Evolutionary conservation across 2,329 filamentous ascomycete species (phyloP), one percentile per base, ranked within the genome.

Genomic region (Bisporella sp.): DNA sequence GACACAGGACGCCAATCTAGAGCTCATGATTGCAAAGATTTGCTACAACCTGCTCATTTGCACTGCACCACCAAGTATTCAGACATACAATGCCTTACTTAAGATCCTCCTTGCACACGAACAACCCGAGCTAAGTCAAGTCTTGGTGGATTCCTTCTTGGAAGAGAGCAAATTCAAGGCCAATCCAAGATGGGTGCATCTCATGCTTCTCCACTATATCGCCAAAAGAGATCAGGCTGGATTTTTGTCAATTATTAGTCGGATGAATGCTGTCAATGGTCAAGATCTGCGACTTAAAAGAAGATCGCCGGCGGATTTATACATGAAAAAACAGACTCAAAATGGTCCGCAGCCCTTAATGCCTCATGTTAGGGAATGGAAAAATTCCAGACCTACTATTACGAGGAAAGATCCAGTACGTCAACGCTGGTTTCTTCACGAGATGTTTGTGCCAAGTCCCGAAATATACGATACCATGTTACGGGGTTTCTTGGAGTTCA

Each of bases 11-110:
- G 28, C 50, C 4, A 55, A 56, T 46, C 48, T 63, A 6, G 56
- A 63, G 45, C 45, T 62, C 8, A 57, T 63, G 46, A 45, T 68
- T 39, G 56, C 63, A 8, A 69, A 71, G 49, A 66, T 80, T 13
- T 76, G 72, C 52, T 83, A 84, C 66, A 89, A 88, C 61, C 69
- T 93, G 3, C 73, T 89, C 12, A 69, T 80, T 4, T 81, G 79
- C 2, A 65, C 74, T 2, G 71, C 78, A 13, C 77, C 81, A 0
- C 85, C 87, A 0, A 79, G 79, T 54, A 75, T 87, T 35, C 73
- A 81, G 56, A 89, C 83, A 4, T 89, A 83, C 69, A 90, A 90
- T 61, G 75, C 76, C 9, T 73, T 93, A 30, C 75, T 92, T 3
- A 65, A 78, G n/a, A 78, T 79, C n/a, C 81, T 92, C 46, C 73